Conservation (phyloP, 495 filamentous ascomycete species). For the Aspergillus egyptiacus region DNA sequence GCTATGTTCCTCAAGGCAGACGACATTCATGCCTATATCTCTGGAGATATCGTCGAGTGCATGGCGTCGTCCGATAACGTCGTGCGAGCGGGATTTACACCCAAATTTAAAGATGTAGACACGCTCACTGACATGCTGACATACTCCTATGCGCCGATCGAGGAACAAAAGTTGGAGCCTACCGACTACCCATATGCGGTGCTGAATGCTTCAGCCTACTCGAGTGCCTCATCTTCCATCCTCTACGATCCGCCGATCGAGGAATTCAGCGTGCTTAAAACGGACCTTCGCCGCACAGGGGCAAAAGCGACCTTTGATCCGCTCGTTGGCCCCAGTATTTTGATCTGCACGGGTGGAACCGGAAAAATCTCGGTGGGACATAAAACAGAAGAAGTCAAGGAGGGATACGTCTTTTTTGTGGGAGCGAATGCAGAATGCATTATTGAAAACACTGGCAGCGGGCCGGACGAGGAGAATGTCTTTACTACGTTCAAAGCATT, state of each 20-base stretch:
- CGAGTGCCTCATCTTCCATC: constrained; percentile 57
- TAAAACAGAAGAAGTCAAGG: constrained; percentile 62
- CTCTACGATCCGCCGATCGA: constrained; percentile 96
- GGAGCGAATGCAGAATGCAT: constrained; percentile 83
- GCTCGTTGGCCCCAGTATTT: constrained; percentile 82
- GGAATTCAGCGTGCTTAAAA: constrained; percentile 87
- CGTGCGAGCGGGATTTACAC: constrained; percentile 92
- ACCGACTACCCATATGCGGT: constrained; percentile 76
- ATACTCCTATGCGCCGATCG: constrained; percentile 88
- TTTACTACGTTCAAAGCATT: constrained; percentile 95
- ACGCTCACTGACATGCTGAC: constrained; percentile 91
- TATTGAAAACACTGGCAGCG: constrained; percentile 57
- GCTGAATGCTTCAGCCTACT: constrained; percentile 72
- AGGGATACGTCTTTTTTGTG: constrained; percentile 87
- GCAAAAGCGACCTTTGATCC: constrained; percentile 81
- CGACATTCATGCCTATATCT: constrained; percentile 94
- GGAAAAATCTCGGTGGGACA: constrained; percentile 81
- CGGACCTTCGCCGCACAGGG: constrained; percentile 60
- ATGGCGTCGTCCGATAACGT: constrained; percentile 99
- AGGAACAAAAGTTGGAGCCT: constrained; percentile 87
- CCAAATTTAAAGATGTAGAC: constrained; percentile 94
- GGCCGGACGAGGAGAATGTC: constrained; percentile 45
- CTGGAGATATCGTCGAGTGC: constrained; percentile 96
- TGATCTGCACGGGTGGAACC: constrained; percentile 79
- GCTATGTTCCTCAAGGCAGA: constrained; percentile 95